Evolutionary conservation across 2,329 filamentous ascomycete genomes (phyloP).

Genomic region (Graphilbum ipis-grandicollis): DNA sequence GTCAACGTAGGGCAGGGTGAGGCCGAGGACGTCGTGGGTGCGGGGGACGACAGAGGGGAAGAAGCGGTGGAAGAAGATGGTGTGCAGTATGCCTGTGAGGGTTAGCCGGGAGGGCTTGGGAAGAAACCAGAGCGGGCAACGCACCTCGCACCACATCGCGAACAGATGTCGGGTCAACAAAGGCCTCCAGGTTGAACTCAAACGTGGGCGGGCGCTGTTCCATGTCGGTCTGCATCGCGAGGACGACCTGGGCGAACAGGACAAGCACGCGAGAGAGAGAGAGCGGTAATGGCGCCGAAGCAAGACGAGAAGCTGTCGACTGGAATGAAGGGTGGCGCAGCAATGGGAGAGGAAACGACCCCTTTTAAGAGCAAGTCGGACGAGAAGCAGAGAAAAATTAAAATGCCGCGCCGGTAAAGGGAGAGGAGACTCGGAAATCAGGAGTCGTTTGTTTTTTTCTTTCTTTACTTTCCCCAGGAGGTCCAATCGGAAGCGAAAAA

Average conservation of each 20-base stretch:
- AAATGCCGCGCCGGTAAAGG: too few relatives aligned
- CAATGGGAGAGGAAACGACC: too few relatives aligned
- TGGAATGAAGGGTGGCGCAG: too few relatives aligned
- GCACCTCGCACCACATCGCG: constrained; percentile 85
- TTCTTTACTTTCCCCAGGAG: background rate
- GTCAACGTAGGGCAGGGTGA: constrained; percentile 76
- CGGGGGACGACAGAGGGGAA: constrained; percentile 73
- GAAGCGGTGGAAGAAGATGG: constrained; percentile 97
- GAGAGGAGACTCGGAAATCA: background rate
- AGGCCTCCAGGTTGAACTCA: constrained; percentile 86
- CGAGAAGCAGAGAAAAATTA: background rate
- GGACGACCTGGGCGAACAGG: background rate
- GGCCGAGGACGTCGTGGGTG: constrained; percentile 76
- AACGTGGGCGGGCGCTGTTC: constrained; percentile 30
- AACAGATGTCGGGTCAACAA: constrained; percentile 77
- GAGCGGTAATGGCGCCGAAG: too few relatives aligned
- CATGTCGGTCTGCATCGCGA: constrained; percentile 1
- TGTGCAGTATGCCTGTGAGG: constrained; percentile 65
- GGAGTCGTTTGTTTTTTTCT: background rate
- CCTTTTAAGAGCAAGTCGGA: too few relatives aligned
- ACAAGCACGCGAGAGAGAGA: background rate
- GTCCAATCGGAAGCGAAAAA: too few relatives aligned
- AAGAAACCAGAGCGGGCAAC: constrained; percentile 7
- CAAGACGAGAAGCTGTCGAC: too few relatives aligned
- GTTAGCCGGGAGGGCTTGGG: constrained; percentile 3